Conservation (phyloP, 2,329 filamentous ascomycete species). For the Fusarium lateritium region DNA sequence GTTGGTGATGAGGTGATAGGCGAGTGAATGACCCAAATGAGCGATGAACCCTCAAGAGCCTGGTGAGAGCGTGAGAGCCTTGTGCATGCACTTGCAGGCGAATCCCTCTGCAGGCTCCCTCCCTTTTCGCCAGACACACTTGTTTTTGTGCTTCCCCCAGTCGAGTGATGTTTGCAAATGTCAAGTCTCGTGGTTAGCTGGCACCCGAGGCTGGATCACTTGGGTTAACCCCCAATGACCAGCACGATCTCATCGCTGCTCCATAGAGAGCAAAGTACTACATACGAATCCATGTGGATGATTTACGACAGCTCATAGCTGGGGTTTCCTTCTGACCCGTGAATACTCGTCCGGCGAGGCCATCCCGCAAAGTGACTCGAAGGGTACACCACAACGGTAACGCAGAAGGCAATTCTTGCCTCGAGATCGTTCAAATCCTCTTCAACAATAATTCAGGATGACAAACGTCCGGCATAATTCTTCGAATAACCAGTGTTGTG, state of each 20-base stretch:
- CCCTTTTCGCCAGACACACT: conserved; percentile 13
- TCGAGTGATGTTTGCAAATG: conserved; percentile 30
- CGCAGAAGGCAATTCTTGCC: neutral
- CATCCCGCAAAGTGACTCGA: conserved; percentile 2
- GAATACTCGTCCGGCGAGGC: conserved; percentile 16
- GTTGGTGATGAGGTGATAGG: conserved; percentile 21
- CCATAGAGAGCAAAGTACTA: conserved; percentile 50
- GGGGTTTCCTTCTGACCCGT: conserved; percentile 23
- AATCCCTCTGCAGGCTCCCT: conserved; percentile 23
- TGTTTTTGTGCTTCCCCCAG: conserved; percentile 21
- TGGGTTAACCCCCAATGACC: conserved; percentile 46
- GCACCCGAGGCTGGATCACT: conserved; percentile 29
- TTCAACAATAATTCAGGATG: conserved; percentile 1
- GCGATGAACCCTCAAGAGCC: conserved; percentile 20
- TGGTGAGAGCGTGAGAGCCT: conserved; percentile 22
- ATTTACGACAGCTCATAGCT: conserved; percentile 52
- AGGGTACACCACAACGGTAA: conserved; percentile 9
- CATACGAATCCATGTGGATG: conserved; percentile 56
- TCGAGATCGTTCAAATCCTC: neutral
- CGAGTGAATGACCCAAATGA: conserved; percentile 26
- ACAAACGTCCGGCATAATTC: neutral
- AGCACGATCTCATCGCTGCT: conserved; percentile 28
- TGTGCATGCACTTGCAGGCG: conserved; percentile 49
- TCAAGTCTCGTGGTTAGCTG: conserved; percentile 38
- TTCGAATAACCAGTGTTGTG: conserved; percentile 4